Conservation (phyloP, 2,329 filamentous ascomycete genomes). For the Penicillium sp. region DNA sequence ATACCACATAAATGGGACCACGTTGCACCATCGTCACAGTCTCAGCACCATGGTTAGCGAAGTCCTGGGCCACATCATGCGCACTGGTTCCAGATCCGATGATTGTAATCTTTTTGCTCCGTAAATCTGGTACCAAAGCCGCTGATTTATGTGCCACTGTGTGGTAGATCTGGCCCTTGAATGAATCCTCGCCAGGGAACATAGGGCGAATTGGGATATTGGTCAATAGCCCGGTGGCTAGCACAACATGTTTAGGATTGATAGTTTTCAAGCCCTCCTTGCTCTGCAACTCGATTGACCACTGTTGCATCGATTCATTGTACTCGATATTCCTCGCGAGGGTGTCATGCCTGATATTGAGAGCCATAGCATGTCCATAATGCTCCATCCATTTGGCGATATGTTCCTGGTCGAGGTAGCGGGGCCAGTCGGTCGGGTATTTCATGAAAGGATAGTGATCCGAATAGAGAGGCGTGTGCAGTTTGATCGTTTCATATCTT, state of each 20-base stretch:
- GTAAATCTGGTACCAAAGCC: neutral
- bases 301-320: neutral
- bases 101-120: slow-evolving; percentile 5
- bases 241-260: slow-evolving; percentile 4
- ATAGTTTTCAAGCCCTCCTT: neutral
- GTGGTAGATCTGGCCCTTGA: slow-evolving; percentile 5
- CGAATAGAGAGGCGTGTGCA: neutral
- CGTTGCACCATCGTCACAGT: slow-evolving; percentile 6
- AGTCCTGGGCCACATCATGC: slow-evolving; percentile 6
- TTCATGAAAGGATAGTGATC: slow-evolving; percentile 8
- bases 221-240: slow-evolving; percentile 1
- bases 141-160: neutral
- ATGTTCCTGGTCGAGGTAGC: slow-evolving; percentile 5
- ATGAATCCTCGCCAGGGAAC: slow-evolving; percentile 3
- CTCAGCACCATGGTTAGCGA: slow-evolving; percentile 1
- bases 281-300: slow-evolving; percentile 1
- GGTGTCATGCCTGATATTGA: slow-evolving; percentile 3
- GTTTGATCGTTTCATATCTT: slow-evolving; percentile 3
- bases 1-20: neutral
- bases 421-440: slow-evolving; percentile 4
- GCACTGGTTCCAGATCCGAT: slow-evolving; percentile 7
- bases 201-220: slow-evolving; percentile 2
- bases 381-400: slow-evolving; percentile 9
- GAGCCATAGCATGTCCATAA: slow-evolving; percentile 1
- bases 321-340: slow-evolving; percentile 1